Percentiles rank a stretch among this genome's conserved stretches.
phyloP scores from a whole-genome alignment of 768 basidiomycete genomes.

The Boletus sp. region DNA sequence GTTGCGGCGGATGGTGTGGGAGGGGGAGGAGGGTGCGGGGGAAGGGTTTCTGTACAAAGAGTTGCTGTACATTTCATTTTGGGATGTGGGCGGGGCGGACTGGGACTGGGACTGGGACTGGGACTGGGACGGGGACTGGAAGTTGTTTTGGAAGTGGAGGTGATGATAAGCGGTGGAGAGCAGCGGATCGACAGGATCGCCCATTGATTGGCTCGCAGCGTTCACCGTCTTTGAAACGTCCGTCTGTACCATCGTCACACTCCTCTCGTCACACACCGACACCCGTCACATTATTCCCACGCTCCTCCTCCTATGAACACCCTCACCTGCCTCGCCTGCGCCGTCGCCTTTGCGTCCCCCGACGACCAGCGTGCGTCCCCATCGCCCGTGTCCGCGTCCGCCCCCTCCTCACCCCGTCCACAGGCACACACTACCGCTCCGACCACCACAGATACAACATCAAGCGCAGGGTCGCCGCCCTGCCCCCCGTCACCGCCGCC shows the following conservation, averaged over 20 bases:
- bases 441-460: conserved; percentile 98
- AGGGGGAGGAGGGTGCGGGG: conserved; percentile 29
- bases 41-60: conserved; percentile 30
- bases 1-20: conserved; percentile 26
- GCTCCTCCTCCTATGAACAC: not conserved
- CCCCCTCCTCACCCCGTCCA: conserved; percentile 2
- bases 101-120: conserved; percentile 21
- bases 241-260: conserved; percentile 7
- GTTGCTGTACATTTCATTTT: conserved; percentile 22
- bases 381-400: not conserved
- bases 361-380: conserved; percentile 71
- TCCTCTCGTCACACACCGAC: not conserved
- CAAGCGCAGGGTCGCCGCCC: conserved; percentile 88
- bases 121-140: conserved; percentile 20
- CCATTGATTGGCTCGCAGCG: conserved; percentile 48
- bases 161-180: conserved; percentile 57
- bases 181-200: conserved; percentile 59
- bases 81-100: conserved; percentile 18
- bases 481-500: conserved; percentile 76
- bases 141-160: conserved; percentile 33
- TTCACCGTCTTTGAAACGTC: conserved; percentile 25
- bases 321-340: conserved; percentile 86
- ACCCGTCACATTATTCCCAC: conserved; percentile 10
- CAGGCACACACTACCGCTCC: conserved; percentile 85
- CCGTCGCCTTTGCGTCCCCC: conserved; percentile 78